Conservation (phyloP, 192 early-diverging fungal genomes). For the Piromyces finnis region DNA sequence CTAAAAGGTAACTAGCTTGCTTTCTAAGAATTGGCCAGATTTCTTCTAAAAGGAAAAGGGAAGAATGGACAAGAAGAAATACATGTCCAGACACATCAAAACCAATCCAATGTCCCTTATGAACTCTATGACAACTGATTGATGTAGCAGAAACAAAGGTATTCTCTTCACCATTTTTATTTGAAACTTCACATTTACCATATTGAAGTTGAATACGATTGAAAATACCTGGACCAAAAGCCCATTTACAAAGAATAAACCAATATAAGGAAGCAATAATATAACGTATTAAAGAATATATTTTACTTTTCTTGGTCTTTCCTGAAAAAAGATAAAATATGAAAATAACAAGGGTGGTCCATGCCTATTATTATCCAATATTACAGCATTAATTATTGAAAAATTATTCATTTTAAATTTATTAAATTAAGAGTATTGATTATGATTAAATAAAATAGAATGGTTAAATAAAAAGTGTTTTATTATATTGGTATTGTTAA, state of each 20-base stretch:
- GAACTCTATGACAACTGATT: constrained; percentile 12
- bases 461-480: too few species aligned
- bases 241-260: constrained; percentile 68
- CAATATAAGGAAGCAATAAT: constrained; percentile 65
- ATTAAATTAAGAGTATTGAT: too few species aligned
- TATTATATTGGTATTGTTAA: too few species aligned
- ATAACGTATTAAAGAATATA: constrained; percentile 14
- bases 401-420: too few species aligned
- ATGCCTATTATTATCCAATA: not conserved
- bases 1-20: too few species aligned
- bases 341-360: not conserved
- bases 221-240: constrained; percentile 63
- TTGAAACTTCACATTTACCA: constrained; percentile 14
- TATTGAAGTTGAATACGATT: constrained; percentile 65
- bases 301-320: not conserved
- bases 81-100: constrained; percentile 82
- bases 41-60: constrained; percentile 55
- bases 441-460: too few species aligned
- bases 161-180: not conserved
- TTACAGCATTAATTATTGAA: too few species aligned
- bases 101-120: constrained; percentile 54
- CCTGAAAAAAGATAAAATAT: not conserved
- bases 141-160: too few species aligned
- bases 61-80: constrained; percentile 59
- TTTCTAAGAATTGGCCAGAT: constrained; percentile 1